A percentile compares a stretch with the other conserved stretches of the same genome.
phyloP scores from a whole-genome alignment of 2,329 filamentous ascomycete species.

The Fusarium sp. region DNA sequence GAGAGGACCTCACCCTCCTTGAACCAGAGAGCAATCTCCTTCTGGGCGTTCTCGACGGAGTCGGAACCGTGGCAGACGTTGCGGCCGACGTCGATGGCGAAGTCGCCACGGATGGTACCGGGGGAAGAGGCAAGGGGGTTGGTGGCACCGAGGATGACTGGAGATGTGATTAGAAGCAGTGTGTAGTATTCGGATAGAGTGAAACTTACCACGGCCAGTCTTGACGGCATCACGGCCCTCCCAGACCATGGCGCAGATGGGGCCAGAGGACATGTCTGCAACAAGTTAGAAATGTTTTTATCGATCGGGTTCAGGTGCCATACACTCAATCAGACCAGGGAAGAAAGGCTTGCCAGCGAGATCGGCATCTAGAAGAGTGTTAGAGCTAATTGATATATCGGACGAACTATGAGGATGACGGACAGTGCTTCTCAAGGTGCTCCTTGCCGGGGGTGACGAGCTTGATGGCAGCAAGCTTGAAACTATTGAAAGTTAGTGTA shows the following conservation, averaged over 20 bases:
- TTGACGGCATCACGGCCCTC: conserved; percentile 99
- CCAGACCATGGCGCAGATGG: conserved; percentile 99
- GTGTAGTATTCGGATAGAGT: not conserved
- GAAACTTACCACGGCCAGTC: conserved; percentile 85
- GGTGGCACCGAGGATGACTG: conserved; percentile 95
- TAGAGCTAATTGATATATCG: conserved; percentile 43
- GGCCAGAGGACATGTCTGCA: conserved; percentile 94
- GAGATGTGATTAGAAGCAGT: conserved; percentile 34
- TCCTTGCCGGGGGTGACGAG: conserved; percentile 88
- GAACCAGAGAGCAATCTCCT: conserved; percentile 99
- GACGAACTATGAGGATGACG: conserved; percentile 49
- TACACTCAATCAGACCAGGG: conserved; percentile 91
- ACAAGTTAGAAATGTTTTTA: conserved; percentile 20
- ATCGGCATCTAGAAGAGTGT: conserved; percentile 75
- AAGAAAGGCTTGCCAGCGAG: conserved; percentile 97
- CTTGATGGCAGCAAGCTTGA: conserved; percentile 99
- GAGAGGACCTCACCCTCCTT: conserved; percentile 84
- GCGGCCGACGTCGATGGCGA: conserved; percentile 83
- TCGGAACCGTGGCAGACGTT: conserved; percentile 99
- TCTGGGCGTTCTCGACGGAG: conserved; percentile 98
- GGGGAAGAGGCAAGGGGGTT: conserved; percentile 95
- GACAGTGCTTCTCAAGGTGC: conserved; percentile 97
- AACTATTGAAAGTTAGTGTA: conserved; percentile 66
- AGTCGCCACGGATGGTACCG: conserved; percentile 98
- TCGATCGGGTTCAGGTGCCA: conserved; percentile 51